Percentiles rank a stretch among this genome's conserved stretches.
phyloP scores from a whole-genome alignment of 495 filamentous ascomycete species.

The Xylaria sp. region DNA sequence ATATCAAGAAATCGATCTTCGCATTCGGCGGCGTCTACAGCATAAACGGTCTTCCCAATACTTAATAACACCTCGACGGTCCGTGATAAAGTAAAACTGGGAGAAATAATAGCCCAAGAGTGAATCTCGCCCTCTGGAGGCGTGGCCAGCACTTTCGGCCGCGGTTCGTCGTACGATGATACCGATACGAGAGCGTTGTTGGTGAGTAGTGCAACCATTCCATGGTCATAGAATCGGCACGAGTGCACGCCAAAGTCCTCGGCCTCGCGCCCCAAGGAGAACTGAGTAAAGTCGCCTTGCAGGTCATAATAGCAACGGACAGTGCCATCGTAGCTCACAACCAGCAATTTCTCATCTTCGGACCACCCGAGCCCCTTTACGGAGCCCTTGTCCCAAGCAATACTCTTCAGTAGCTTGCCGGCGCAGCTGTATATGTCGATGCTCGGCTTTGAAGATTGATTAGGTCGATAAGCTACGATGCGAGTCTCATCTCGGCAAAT shows the following conservation, averaged over 20 bases:
- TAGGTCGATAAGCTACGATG: constrained; percentile 75
- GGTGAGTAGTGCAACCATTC: constrained; percentile 89
- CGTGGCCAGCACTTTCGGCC: constrained; percentile 80
- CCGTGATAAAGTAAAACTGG: constrained; percentile 87
- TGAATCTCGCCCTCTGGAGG: constrained; percentile 81
- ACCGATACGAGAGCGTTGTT: constrained; percentile 91
- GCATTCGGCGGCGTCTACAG: constrained; percentile 85
- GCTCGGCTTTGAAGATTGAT: constrained; percentile 75
- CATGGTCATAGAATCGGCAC: constrained; percentile 89
- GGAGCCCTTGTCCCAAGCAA: constrained; percentile 87
- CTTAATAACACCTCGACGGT: constrained; percentile 93
- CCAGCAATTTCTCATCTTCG: constrained; percentile 90
- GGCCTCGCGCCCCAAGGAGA: constrained; percentile 89
- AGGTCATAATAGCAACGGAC: constrained; percentile 92
- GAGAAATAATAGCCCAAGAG: constrained; percentile 89
- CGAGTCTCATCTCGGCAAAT: constrained; percentile 88
- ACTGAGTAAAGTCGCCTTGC: constrained; percentile 92
- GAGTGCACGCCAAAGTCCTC: constrained; percentile 86
- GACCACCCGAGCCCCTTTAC: constrained; percentile 95
- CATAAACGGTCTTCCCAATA: constrained; percentile 82
- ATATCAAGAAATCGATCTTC: constrained; percentile 90
- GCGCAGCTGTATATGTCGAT: constrained; percentile 96
- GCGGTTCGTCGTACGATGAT: constrained; percentile 86
- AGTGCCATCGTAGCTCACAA: constrained; percentile 87
- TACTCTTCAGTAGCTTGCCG: constrained; percentile 74